These are phyloP conservation scores for Termitomyces bulborhizus DNA, from an alignment of 768 basidiomycete genomes.

Conservation along the genomic window DNA sequence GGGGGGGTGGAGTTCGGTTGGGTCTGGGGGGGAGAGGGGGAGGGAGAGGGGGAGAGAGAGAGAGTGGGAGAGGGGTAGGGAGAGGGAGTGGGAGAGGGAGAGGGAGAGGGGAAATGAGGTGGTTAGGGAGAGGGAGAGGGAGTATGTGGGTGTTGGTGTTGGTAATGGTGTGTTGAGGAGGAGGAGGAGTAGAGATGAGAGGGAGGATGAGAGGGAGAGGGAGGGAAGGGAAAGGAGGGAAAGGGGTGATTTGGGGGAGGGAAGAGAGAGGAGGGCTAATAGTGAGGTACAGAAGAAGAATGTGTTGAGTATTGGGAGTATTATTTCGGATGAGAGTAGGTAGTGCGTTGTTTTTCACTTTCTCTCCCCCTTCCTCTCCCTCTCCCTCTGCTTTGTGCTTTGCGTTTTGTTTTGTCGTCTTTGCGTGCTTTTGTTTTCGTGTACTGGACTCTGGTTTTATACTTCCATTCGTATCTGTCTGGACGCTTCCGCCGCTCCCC, in stretches of 20 bases:
- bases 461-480: no score
- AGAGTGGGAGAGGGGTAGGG: conserved; percentile 15
- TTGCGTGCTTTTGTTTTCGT: no score
- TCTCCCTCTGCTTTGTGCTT: no score
- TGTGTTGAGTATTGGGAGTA: conserved; percentile 63
- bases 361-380: no score
- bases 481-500: no score
- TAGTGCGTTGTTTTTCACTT: not conserved
- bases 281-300: conserved; percentile 48
- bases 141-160: not conserved
- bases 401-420: no score
- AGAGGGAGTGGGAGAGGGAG: not conserved
- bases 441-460: no score
- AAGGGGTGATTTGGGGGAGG: conserved; percentile 13
- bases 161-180: not conserved
- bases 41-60: not conserved
- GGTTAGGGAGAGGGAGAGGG: conserved; percentile 5
- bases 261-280: conserved; percentile 6
- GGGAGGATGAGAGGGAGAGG: not conserved
- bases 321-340: conserved; percentile 37
- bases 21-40: not conserved
- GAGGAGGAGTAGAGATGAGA: not conserved
- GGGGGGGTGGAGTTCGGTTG: not conserved
- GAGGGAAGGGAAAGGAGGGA: conserved; percentile 10
- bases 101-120: conserved; percentile 3